Conservation (phyloP, 2,329 filamentous ascomycete species). For the Bipolaris gigantea region DNA sequence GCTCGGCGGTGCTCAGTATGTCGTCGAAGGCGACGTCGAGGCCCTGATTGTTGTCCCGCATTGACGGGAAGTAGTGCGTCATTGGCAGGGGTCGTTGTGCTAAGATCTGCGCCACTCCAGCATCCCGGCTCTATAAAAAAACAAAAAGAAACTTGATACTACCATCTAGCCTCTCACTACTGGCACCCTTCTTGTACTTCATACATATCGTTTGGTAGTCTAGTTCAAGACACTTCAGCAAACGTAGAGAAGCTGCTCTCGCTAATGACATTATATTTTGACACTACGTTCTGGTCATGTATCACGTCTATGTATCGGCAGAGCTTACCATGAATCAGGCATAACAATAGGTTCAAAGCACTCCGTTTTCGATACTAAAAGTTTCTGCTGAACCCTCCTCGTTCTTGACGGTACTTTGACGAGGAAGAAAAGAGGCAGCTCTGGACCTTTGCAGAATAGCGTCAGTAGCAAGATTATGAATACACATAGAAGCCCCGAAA, state of each 20-base stretch:
- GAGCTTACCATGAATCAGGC: no score
- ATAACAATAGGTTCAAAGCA: no score
- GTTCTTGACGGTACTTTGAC: no score
- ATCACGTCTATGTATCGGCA: not conserved
- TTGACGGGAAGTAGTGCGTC: constrained; percentile 27
- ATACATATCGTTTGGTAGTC: not conserved
- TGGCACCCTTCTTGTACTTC: no score
- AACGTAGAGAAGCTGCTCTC: not conserved
- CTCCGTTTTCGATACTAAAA: no score
- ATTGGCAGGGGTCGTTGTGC: constrained; percentile 30
- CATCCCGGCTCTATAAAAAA: not conserved
- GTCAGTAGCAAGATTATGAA: no score
- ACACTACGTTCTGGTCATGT: not conserved
- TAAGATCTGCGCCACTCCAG: constrained; percentile 5
- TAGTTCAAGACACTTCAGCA: not conserved
- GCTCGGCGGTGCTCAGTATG: constrained; percentile 25
- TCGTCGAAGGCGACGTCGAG: constrained; percentile 25
- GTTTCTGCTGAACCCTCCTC: no score
- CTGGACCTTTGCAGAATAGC: no score
- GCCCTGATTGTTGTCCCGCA: constrained; percentile 25
- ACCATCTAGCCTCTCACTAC: not conserved
- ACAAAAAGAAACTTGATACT: not conserved
- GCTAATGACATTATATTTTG: not conserved
- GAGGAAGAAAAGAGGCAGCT: no score
- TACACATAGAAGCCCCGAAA: no score